phyloP scores from a whole-genome alignment of 305 asterid species.

The Ilex paraguariensis region DNA sequence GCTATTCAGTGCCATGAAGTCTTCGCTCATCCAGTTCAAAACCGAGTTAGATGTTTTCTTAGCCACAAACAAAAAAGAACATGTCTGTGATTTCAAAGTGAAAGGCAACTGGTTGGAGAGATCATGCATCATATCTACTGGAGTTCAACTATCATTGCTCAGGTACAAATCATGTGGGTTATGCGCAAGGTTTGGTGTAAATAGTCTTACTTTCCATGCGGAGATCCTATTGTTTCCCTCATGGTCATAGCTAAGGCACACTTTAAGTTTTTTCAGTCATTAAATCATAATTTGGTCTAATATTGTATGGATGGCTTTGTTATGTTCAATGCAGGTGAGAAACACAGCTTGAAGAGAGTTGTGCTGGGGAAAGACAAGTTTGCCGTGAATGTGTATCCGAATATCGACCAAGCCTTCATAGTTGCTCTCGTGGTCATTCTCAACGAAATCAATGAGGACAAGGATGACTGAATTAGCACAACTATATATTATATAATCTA shows the following conservation, averaged over 20 bases:
- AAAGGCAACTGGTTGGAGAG: slow-evolving; percentile 67
- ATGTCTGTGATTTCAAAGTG: slow-evolving; percentile 48
- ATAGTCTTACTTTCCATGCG: neutral
- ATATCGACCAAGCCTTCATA: slow-evolving; percentile 23
- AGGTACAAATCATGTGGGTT: slow-evolving; percentile 15
- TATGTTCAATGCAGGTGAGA: slow-evolving; percentile 49
- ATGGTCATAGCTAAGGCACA: too few species aligned
- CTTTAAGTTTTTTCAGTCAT: too few species aligned
- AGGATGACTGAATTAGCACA: too few species aligned
- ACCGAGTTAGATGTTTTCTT: slow-evolving; percentile 59
- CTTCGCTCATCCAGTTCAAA: slow-evolving; percentile 48
- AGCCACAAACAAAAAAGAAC: slow-evolving; percentile 40
- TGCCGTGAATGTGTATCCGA: slow-evolving; percentile 17
- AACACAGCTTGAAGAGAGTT: slow-evolving; percentile 10
- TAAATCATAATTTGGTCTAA: too few species aligned
- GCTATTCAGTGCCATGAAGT: slow-evolving; percentile 51
- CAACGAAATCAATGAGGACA: slow-evolving; percentile 7
- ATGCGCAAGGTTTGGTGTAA: too few species aligned
- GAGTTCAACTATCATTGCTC: slow-evolving; percentile 34
- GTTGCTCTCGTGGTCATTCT: slow-evolving; percentile 24
- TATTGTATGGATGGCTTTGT: too few species aligned
- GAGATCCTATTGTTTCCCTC: neutral
- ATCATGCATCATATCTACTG: slow-evolving; percentile 50
- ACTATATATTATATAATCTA: too few species aligned
- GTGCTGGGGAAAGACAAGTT: slow-evolving; percentile 18